Percentiles rank a stretch among this genome's conserved stretches.
Evolutionary conservation across 2,329 filamentous ascomycete genomes (phyloP).

Genomic region (Ascocoryne sarcoides): DNA sequence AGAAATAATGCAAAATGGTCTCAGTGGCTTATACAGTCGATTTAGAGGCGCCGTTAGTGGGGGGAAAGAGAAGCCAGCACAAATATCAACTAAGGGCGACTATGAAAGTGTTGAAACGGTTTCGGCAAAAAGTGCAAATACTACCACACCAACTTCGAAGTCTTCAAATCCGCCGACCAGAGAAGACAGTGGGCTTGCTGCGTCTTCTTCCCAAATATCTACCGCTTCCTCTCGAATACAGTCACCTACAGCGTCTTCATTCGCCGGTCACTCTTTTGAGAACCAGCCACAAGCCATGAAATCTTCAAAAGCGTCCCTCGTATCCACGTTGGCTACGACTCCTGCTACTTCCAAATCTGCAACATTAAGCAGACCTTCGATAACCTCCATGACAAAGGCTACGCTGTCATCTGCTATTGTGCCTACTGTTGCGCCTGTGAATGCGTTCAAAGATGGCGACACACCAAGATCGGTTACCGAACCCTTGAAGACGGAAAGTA

Average conservation of each 20-base stretch:
- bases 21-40: slow-evolving; percentile 83
- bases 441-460: slow-evolving; percentile 41
- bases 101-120: slow-evolving; percentile 35
- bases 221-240: slow-evolving; percentile 25
- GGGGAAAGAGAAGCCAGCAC: slow-evolving; percentile 42
- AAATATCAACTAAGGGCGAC: slow-evolving; percentile 31
- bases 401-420: slow-evolving; percentile 23
- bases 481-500: not conserved
- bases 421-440: slow-evolving; percentile 41
- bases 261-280: slow-evolving; percentile 22
- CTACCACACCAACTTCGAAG: slow-evolving; percentile 35
- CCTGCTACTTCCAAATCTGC: slow-evolving; percentile 23
- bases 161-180: slow-evolving; percentile 34
- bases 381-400: slow-evolving; percentile 26
- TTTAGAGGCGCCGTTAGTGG: slow-evolving; percentile 75
- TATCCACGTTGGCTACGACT: slow-evolving; percentile 21
- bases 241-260: slow-evolving; percentile 25
- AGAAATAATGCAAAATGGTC: slow-evolving; percentile 72
- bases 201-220: slow-evolving; percentile 27
- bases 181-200: slow-evolving; percentile 31
- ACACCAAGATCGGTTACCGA: slow-evolving; percentile 29
- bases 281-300: slow-evolving; percentile 24
- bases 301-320: slow-evolving; percentile 25
- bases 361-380: slow-evolving; percentile 20
- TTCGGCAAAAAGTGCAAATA: slow-evolving; percentile 36